Base-by-base conservation (phyloP, 108 stramenopile species). In the Cyclotella baltica region DNA sequence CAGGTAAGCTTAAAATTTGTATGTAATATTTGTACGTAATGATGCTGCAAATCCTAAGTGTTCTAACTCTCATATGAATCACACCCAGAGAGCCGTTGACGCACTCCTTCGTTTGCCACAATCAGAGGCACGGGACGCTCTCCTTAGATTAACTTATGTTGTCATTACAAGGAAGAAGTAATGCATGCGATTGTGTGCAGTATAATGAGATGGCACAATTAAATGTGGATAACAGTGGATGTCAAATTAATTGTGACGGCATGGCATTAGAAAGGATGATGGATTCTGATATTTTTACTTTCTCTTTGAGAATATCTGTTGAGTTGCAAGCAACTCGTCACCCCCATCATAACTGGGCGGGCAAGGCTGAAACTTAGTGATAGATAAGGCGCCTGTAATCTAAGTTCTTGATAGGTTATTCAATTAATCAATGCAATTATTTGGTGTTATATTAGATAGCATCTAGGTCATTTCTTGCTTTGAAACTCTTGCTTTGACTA, bases 141-240 rank as follows among this genome's bases (percentile, higher is more conserved):
- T 98, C 53, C 74, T 96, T 11, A 87, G 95, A 68, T 74, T 98
- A 37, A 95, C 96, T 11, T 91, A 96, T 76, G 84, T 90, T 28
- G 96, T 97, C 19, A 92, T 98, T 23, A 96, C 96, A 47, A 80
- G 97, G 70, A 96, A 96, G 68, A 98, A 97, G 85, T 97, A 93
- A 87, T 22, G 23, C 55, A 57, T 22, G 55, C 2, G 1, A 2
- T 18, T 22, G 27, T 57, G 55, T 57, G 22, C 13, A 28, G 15
- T 25, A 57, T 13, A 15, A 57, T 25, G 1, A 2, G 18, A 25
- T 57, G 27, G 22, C 27, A 25, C 22, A 4, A 57, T 53, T 2
- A 23, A 25, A 57, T 57, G 27, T 13, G 27, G 2, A n/a, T 20
- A 25, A 57, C 1, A 3, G 1, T 57, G 55, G 2, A 6, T 25